phyloP scores from a whole-genome alignment of 805 yeast genomes.

The Candida suzukii region DNA sequence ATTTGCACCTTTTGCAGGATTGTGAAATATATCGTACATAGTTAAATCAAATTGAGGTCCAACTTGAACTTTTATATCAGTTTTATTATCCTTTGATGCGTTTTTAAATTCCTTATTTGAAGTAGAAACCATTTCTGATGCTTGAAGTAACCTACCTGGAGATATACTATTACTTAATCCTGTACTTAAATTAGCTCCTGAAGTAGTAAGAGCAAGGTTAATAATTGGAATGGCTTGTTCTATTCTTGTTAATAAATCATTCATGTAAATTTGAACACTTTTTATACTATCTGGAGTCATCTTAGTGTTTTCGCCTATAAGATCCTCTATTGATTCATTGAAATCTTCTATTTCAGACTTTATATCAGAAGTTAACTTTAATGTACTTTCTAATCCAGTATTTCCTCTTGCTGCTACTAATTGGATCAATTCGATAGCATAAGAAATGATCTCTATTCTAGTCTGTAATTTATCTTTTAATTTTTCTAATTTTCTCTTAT shows the following conservation, averaged over 20 bases:
- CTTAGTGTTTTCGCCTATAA: slow-evolving; percentile 11
- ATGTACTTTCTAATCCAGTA: slow-evolving; percentile 46
- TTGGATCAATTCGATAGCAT: slow-evolving; percentile 62
- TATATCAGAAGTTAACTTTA: slow-evolving; percentile 46
- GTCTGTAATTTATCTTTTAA: slow-evolving; percentile 41
- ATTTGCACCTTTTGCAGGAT: slow-evolving; percentile 35
- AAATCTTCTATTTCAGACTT: slow-evolving; percentile 53
- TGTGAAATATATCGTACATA: slow-evolving; percentile 56
- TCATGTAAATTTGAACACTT: slow-evolving; percentile 44
- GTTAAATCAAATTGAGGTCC: slow-evolving; percentile 58
- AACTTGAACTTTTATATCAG: slow-evolving; percentile 27
- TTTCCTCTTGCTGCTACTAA: slow-evolving; percentile 57
- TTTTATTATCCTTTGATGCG: background rate
- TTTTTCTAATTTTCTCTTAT: slow-evolving; percentile 35
- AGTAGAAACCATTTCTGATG: slow-evolving; percentile 38
- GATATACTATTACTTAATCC: slow-evolving; percentile 43
- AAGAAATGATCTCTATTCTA: slow-evolving; percentile 53
- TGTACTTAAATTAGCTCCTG: slow-evolving; percentile 54
- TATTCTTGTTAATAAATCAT: slow-evolving; percentile 40
- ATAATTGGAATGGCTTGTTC: slow-evolving; percentile 66
- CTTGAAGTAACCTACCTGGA: slow-evolving; percentile 60
- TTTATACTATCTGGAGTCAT: slow-evolving; percentile 26
- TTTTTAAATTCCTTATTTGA: slow-evolving; percentile 26
- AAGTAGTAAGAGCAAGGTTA: slow-evolving; percentile 57
- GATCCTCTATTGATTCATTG: slow-evolving; percentile 37